Conservation (phyloP, 257 asterid genomes). For the Solanum arcanum region DNA sequence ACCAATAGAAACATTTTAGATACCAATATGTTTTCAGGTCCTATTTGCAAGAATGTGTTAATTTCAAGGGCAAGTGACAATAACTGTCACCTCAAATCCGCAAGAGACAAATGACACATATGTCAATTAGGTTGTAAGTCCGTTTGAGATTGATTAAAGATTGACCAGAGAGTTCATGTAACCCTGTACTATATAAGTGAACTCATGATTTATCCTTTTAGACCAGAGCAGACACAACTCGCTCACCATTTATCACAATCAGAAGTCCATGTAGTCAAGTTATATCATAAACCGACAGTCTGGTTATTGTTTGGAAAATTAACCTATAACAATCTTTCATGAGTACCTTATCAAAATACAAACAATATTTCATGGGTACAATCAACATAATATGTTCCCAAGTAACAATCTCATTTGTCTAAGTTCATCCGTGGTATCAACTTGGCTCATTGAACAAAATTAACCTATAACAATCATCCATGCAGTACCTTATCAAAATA, state of each 20-base stretch:
- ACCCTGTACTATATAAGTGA: not conserved
- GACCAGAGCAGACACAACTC: not conserved
- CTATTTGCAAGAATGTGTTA: not conserved
- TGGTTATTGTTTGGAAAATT: not conserved
- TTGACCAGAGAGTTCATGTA: not conserved
- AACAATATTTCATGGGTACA: not conserved
- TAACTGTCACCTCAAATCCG: not conserved
- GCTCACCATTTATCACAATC: not conserved
- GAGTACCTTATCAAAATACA: not conserved
- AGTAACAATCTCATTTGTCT: not conserved
- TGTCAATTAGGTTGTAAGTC: not conserved
- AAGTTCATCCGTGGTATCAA: not conserved
- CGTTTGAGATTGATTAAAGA: not conserved
- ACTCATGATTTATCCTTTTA: not conserved
- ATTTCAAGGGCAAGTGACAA: not conserved
- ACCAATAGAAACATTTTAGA: not conserved
- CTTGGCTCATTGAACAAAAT: not conserved
- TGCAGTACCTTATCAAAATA: too few species aligned
- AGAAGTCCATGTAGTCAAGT: not conserved
- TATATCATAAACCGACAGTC: not conserved
- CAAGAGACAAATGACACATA: not conserved
- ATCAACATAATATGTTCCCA: not conserved
- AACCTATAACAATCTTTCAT: not conserved
- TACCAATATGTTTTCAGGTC: not conserved
- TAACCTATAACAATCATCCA: too few species aligned